Base-by-base conservation (phyloP, 225 moss, liverwort and hornwort genomes). In the Marchantia paleacea region DNA sequence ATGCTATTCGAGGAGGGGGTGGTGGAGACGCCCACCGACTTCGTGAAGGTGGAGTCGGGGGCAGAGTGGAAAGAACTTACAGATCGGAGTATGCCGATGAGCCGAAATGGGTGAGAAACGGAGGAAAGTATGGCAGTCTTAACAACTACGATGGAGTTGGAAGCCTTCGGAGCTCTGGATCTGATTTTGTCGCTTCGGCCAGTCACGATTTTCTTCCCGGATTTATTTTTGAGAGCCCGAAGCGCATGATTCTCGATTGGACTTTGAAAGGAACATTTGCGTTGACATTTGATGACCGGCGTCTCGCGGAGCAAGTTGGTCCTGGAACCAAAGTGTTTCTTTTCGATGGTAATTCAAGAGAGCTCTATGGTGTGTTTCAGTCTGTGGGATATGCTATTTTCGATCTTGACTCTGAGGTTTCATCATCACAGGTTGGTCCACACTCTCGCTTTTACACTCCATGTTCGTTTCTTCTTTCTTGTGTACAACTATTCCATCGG, bases 321-420 rank as follows among this genome's bases (percentile, higher is more conserved):
- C 84, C 84, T 10, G 79, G 71, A 10, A 87, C 87, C 39, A 84
- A 81, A 77, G 81, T 87, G 11, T 87, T 87, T 31, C 73, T 87
- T 73, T 84, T 81, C 15, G 87, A 87, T 54, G 48, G 24, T 39
- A 60, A 49, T 19, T 69, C 79, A 12, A 84, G 87, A 77, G 84
- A 87, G 68, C 79, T 87, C 8, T 79, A 87, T 60, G 87, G 87
- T 7, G 84, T 87, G 9, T 87, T 87, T 71, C 81, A 84, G 64
- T 81, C 79, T n/a, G 65, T 78, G 39, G 54, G 76, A 7, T 80
- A 77, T 81, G 66, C 84, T 29, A 15, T 31, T n/a, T 20, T 51
- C 6, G 80, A 62, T 52, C 24, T 20, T 25, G 71, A 80, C 47
- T 57, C 76, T 10, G 78, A 53, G 29, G 66, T 39, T 49, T 62